phyloP scores from a whole-genome alignment of 1,139 yeast species.

The Taphrina betulina region DNA sequence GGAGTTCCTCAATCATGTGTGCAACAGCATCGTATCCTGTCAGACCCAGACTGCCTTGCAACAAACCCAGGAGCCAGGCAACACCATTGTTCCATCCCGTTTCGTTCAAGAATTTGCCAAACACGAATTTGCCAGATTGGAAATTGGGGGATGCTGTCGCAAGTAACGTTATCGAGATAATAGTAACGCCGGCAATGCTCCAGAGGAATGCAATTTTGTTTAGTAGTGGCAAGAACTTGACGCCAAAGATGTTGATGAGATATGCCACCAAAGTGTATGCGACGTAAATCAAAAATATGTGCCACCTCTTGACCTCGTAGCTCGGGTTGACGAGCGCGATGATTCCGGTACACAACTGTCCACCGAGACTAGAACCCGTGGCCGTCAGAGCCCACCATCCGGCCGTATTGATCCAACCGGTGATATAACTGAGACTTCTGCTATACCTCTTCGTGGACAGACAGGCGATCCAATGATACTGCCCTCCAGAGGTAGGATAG shows the following conservation, averaged over 20 bases:
- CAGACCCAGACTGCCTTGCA: conserved; percentile 14
- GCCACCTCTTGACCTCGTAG: conserved; percentile 25
- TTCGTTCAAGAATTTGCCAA: conserved; percentile 38
- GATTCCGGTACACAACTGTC: conserved; percentile 16
- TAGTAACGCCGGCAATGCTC: conserved; percentile 39
- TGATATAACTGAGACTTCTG: conserved; percentile 38
- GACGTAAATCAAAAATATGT: conserved; percentile 24
- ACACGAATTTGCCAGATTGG: conserved; percentile 33
- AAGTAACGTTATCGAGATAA: conserved; percentile 39
- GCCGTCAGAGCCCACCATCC: conserved; percentile 26
- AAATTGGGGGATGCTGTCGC: conserved; percentile 37
- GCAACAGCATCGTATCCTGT: conserved; percentile 65
- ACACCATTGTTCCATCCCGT: conserved; percentile 39
- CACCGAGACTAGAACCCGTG: conserved; percentile 23
- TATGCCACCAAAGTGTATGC: conserved; percentile 19
- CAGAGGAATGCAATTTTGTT: conserved; percentile 41
- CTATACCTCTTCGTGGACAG: conserved; percentile 14
- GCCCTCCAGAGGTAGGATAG: conserved; percentile 58
- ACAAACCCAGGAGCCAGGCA: conserved; percentile 27
- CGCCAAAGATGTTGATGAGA: conserved; percentile 26
- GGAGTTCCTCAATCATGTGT: conserved; percentile 79
- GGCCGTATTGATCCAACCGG: conserved; percentile 36
- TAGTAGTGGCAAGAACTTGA: conserved; percentile 38
- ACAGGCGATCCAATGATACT: conserved; percentile 40
- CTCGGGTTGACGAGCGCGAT: conserved; percentile 22